Evolutionary conservation across 257 asterid species (phyloP), one percentile per base, ranked within the genome.

Genomic region (Paraleonurus japonicus): DNA sequence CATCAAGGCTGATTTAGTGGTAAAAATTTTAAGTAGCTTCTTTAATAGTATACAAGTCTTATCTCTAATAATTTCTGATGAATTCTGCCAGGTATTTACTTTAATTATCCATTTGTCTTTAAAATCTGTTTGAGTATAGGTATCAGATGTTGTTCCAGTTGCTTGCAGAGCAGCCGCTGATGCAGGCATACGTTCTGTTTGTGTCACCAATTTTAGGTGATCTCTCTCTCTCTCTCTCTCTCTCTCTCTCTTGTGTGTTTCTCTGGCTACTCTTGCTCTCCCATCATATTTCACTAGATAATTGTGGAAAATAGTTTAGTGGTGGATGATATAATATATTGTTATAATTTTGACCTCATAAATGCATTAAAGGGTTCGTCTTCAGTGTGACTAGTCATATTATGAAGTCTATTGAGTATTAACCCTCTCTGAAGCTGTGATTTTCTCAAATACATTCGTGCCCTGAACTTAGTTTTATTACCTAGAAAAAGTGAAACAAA

Each of bases 111-210:
- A 17, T 23, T 45, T 35, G 47, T 69, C 37, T 4, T 3, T 23
- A 5, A 32, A 61, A 60, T 65, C 28, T 79, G 71, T 37, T 10
- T 43, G 27, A 27, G 11, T 61, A 12, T 77, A 95, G 99, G 96
- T 92, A n/a, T 95, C 99, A 35, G 99, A 95, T 84, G 99, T 95
- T 67, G 98, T 95, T 74, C 99, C 98, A 60, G 93, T 95, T 77
- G 98, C 99, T 67, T 92, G 98, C 76, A 84, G 99, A 71, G 99
- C 98, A 32, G 99, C 99, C 55, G 98, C 99, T 73, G 96, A 95
- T 87, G 98, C 99, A 72, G 99, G 98, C 54, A 81, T 95, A 76
- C 96, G 87, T 65, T 89, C 99, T 68, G 95, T 92, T 58, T 95
- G 99, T 76, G 95, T 89, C 75, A 87, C 97, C 68, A 95, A 95